Percentiles rank a stretch among this genome's conserved stretches.
Evolutionary conservation across 2,329 filamentous ascomycete genomes (phyloP).

Genomic region (Penicillium capsulatum): DNA sequence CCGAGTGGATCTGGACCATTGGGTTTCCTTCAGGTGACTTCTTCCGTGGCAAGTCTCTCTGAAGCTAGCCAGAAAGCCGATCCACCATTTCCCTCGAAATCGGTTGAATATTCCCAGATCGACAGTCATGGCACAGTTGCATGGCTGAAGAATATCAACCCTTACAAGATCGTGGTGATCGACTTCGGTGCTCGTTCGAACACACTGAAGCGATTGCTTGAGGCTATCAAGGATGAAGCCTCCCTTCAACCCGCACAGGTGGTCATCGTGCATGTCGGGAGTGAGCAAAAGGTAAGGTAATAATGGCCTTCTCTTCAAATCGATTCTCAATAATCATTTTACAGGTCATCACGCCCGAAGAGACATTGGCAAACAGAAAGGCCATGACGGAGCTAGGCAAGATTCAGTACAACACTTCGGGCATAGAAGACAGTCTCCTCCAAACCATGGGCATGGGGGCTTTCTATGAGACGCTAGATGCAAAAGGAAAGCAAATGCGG

Average conservation of each 20-base stretch:
- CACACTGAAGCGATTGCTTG: constrained; percentile 4
- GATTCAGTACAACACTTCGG: constrained; percentile 13
- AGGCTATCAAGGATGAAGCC: constrained; percentile 1
- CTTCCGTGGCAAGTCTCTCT: constrained; percentile 10
- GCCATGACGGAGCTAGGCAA: constrained; percentile 5
- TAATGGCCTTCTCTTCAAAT: too few relatives aligned
- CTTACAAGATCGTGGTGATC: constrained; percentile 14
- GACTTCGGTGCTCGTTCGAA: constrained; percentile 16
- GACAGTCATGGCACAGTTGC: background rate
- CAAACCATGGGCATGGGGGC: background rate
- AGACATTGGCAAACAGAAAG: background rate
- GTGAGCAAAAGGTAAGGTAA: constrained; percentile 18
- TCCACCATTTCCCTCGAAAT: constrained; percentile 6
- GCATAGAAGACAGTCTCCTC: constrained; percentile 9
- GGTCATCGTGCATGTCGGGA: constrained; percentile 14
- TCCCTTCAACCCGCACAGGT: constrained; percentile 3
- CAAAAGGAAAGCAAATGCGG: constrained; percentile 4
- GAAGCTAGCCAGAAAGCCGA: constrained; percentile 6
- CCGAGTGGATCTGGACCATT: constrained; percentile 15
- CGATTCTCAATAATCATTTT: too few relatives aligned
- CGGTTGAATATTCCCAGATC: constrained; percentile 10
- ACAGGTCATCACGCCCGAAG: constrained; percentile 6
- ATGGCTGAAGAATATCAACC: constrained; percentile 8
- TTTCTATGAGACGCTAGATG: constrained; percentile 6
- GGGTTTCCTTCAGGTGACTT: constrained; percentile 28